Percentiles rank a stretch among this genome's conserved stretches.
Evolutionary conservation across 495 filamentous ascomycete species (phyloP).

Genomic region (Halenospora varia): DNA sequence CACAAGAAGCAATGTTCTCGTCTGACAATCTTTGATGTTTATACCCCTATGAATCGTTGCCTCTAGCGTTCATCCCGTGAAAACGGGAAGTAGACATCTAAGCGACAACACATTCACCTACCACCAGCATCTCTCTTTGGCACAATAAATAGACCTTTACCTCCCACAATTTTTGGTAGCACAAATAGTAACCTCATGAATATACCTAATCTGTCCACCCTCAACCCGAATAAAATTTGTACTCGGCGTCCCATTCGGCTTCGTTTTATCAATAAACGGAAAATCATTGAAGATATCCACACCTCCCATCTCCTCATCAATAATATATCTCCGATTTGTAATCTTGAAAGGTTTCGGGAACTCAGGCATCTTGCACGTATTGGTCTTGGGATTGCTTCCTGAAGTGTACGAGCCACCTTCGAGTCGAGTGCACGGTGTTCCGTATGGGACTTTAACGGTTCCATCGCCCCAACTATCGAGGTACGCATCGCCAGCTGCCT

Average conservation of each 20-base stretch:
- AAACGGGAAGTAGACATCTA: no score
- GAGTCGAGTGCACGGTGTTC: constrained; percentile 42
- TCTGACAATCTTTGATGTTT: no score
- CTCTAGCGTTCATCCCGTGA: no score
- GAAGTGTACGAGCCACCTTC: constrained; percentile 41
- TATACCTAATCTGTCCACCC: constrained; percentile 33
- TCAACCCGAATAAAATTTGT: constrained; percentile 36
- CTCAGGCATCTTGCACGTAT: constrained; percentile 34
- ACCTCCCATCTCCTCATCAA: constrained; percentile 41
- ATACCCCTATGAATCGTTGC: no score
- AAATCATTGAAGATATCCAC: constrained; percentile 39
- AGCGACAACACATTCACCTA: no score
- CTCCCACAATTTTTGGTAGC: constrained; percentile 26
- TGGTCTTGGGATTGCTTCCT: constrained; percentile 20
- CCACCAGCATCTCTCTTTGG: no score
- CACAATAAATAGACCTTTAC: no score
- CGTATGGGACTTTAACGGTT: constrained; percentile 39
- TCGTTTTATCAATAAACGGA: constrained; percentile 33
- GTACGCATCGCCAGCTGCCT: constrained; percentile 44
- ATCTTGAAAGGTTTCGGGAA: constrained; percentile 33
- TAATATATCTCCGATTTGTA: constrained; percentile 34
- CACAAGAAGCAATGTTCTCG: no score
- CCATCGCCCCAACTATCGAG: constrained; percentile 38
- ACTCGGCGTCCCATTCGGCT: constrained; percentile 27
- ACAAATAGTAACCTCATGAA: constrained; percentile 37